Base-by-base conservation (phyloP, 2,329 filamentous ascomycete genomes). In the Aspergillus sp. region DNA sequence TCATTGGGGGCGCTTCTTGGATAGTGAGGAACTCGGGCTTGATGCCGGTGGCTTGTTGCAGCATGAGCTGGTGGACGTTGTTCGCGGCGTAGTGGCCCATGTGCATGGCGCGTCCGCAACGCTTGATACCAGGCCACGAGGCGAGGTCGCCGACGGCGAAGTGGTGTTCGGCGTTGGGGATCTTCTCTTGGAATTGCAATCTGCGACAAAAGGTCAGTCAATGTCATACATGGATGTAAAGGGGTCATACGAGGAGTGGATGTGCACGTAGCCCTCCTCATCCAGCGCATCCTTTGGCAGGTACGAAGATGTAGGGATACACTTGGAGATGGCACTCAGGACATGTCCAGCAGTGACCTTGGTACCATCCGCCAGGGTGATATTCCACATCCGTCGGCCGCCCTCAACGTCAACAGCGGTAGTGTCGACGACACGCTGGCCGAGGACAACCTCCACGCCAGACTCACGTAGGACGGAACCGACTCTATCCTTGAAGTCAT, bases 41-140 rank as follows among this genome's bases (percentile, higher is more conserved):
- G 32, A 64, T 60, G 32, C 60, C 57, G 12, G 54, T 61, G 26
- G 66, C 61, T 40, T 71, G 61, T 42, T 68, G 58, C 36, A 79
- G 61, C 59, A 86, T 80, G 26, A 73, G 68, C 65, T 85, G 78
- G 66, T 86, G 77, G 42, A 86, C 76, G 59, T 90, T 90, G 42
- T 75, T 66, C 6, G 81, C 85, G 3, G 78, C 78, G 48, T 77
- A 73, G 56, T 82, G 78, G 32, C 86, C 87, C 72, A 83, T 82
- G 58, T 86, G 79, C 77, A 90, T 87, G 30, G 87, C 87, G 11
- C 74, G 79, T 26, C 87, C 86, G 55, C 83, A 88, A 36, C 87
- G 83, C 71, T 89, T 90, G 69, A 91, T 89, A 35, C 86, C 86
- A 0, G 83, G 78, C 86, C 87, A 90, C 38, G 72, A 69, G 29